Percentiles rank a stretch among this genome's conserved stretches.
These are phyloP conservation scores for Eucalyptus erythrocorys DNA, from an alignment of 345 rosid genomes.

Conservation along the genomic window DNA sequence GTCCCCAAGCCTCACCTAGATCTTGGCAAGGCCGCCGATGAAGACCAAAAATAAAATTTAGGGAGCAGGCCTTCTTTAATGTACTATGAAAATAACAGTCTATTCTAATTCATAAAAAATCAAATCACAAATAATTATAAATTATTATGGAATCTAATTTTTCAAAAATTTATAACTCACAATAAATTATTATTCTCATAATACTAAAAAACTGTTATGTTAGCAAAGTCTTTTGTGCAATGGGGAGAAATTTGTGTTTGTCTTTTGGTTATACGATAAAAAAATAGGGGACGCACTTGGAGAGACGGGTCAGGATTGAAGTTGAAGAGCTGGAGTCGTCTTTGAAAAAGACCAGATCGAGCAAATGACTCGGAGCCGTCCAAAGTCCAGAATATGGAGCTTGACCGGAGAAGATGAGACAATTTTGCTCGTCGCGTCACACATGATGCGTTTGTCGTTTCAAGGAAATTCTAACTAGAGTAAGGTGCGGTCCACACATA, in stretches of 20 bases:
- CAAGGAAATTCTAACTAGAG: neutral
- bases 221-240: neutral
- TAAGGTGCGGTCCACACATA: neutral
- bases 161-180: no score
- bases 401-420: neutral
- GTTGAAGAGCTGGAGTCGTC: neutral
- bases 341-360: neutral
- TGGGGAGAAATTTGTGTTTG: neutral
- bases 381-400: neutral
- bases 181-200: no score
- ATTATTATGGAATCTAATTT: no score
- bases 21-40: accelerated
- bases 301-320: neutral
- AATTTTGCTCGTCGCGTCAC: neutral
- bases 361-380: neutral
- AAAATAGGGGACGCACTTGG: accelerated
- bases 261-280: neutral
- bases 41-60: no score
- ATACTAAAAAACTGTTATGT: no score
- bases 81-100: accelerated
- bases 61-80: accelerated
- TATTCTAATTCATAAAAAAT: no score
- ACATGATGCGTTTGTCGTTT: neutral
- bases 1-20: accelerated
- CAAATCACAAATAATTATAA: no score